Conservation (phyloP, 192 early-diverging fungal genomes). For the Coemansia sp. region DNA sequence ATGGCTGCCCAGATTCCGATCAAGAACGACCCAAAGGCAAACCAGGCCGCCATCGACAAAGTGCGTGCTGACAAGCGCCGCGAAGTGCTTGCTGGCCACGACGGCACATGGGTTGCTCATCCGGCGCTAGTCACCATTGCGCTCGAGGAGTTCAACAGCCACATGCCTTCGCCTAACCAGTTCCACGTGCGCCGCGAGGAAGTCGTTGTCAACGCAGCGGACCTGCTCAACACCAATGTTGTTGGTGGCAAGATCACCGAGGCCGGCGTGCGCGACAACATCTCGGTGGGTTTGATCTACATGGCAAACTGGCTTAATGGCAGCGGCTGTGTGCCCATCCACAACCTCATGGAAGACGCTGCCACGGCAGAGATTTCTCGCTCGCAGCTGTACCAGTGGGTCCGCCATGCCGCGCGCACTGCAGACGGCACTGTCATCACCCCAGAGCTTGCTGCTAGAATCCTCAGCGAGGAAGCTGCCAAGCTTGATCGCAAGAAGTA, state of each 20-base stretch:
- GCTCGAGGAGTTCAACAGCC: slow-evolving; percentile 82
- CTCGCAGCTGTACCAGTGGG: slow-evolving; percentile 98
- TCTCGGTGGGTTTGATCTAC: slow-evolving; percentile 87
- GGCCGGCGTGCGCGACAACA: slow-evolving; percentile 84
- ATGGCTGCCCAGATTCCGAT: slow-evolving; percentile 99
- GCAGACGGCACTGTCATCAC: slow-evolving; percentile 78
- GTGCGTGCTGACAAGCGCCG: slow-evolving; percentile 93
- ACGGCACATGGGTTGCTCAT: slow-evolving; percentile 96
- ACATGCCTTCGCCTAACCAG: slow-evolving; percentile 97
- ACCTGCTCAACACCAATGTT: slow-evolving; percentile 77
- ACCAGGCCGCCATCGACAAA: slow-evolving; percentile 87
- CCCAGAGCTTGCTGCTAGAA: slow-evolving; percentile 64
- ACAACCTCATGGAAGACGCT: slow-evolving; percentile 98
- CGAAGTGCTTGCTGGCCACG: slow-evolving; percentile 93
- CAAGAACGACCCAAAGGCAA: slow-evolving; percentile 86
- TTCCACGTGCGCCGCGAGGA: slow-evolving; percentile 89
- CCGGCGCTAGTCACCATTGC: slow-evolving; percentile 92
- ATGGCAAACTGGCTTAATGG: slow-evolving; percentile 96
- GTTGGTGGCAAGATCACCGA: slow-evolving; percentile 79
- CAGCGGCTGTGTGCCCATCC: slow-evolving; percentile 94
- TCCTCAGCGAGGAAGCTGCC: slow-evolving; percentile 86
- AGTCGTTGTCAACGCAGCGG: slow-evolving; percentile 73
- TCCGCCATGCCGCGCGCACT: slow-evolving; percentile 76
- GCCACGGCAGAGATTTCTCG: slow-evolving; percentile 97
- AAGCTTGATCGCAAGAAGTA: slow-evolving; percentile 59